Conservation (phyloP, 495 filamentous ascomycete genomes). For the Penicillium malachiteum region DNA sequence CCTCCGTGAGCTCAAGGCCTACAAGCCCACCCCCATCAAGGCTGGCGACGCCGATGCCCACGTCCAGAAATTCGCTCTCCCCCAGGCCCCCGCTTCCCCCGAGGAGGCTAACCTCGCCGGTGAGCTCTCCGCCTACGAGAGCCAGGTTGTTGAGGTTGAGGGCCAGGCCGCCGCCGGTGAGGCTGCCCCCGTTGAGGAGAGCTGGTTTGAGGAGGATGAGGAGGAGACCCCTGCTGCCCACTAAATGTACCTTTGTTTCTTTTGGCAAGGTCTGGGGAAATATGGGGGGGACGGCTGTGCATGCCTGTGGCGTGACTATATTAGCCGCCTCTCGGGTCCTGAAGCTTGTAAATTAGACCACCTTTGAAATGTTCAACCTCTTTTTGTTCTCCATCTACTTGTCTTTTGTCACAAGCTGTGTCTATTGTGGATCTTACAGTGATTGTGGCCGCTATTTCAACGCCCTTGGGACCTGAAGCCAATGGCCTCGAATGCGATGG, state of each 20-base stretch:
- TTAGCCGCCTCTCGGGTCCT: slow-evolving; percentile 36
- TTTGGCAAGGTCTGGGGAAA: slow-evolving; percentile 35
- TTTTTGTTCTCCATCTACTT: slow-evolving; percentile 22
- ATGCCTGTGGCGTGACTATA: slow-evolving; percentile 24
- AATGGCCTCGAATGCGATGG: no score
- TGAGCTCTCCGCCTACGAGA: slow-evolving; percentile 90
- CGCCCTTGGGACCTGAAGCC: no score
- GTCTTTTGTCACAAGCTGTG: not conserved
- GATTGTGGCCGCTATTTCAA: no score
- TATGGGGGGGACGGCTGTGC: slow-evolving; percentile 25
- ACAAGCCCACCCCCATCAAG: slow-evolving; percentile 85
- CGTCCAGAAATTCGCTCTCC: slow-evolving; percentile 81
- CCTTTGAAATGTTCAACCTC: slow-evolving; percentile 38
- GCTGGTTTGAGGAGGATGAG: slow-evolving; percentile 70
- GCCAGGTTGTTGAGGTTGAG: slow-evolving; percentile 90
- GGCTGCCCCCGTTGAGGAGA: slow-evolving; percentile 58
- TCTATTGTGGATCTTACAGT: not conserved
- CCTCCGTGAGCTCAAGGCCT: slow-evolving; percentile 87
- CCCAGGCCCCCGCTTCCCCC: slow-evolving; percentile 78
- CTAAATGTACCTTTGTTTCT: slow-evolving; percentile 34
- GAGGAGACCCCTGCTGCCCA: slow-evolving; percentile 52
- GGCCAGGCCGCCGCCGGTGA: slow-evolving; percentile 65
- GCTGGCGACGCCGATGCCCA: slow-evolving; percentile 82
- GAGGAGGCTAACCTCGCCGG: slow-evolving; percentile 89
- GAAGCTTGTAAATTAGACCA: slow-evolving; percentile 50